Evolutionary conservation across 208 protist species (phyloP), one percentile per base, ranked within the genome.

Genomic region (Trypanosoma grayi): DNA sequence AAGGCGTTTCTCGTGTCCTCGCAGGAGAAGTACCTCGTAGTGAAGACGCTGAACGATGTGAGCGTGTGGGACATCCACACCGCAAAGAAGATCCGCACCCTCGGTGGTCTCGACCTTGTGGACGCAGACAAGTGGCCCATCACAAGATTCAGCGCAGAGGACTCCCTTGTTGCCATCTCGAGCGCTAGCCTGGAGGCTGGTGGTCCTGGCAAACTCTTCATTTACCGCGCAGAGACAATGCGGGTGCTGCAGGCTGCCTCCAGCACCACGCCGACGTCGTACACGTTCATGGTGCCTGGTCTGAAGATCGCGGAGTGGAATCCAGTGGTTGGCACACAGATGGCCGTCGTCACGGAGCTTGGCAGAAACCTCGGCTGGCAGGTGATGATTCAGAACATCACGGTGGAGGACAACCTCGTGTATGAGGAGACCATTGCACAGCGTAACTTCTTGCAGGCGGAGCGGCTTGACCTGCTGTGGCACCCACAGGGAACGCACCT

Each of bases 231-330:
- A 30, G 77, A 86, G 53, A 87, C 75, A 47, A 92, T 90, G 84
- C 70, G 72, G 43, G 54, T 91, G 28, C 43, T 91, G 44, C 85
- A 85, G 61, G 74, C 70, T 43, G 60, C 66, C 28, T 63, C 67
- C 48, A 77, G 62, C 56, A 68, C 46, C 8, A 67, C 66, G 20
- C 46, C 70, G 11, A 30, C 40, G 8, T 60, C 60, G 4, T 63
- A 90, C 72, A 93, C 84, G n/a, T 91, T 90, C 37, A 60, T 70
- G 8, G 67, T 92, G 0, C 68, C 63, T 11, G 86, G 86, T 0
- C 78, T 95, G 20, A 87, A 87, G 75, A 85, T 87, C 57, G 85
- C 77, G 7, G 90, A 93, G 66, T 95, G 90, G 87, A 93, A 90
- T 74, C 90, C 90, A 2, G 73, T 67, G 45, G 59, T 83, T 31